These are phyloP conservation scores for Carallia brachiata DNA, from an alignment of 345 rosid species.

Conservation along the genomic window DNA sequence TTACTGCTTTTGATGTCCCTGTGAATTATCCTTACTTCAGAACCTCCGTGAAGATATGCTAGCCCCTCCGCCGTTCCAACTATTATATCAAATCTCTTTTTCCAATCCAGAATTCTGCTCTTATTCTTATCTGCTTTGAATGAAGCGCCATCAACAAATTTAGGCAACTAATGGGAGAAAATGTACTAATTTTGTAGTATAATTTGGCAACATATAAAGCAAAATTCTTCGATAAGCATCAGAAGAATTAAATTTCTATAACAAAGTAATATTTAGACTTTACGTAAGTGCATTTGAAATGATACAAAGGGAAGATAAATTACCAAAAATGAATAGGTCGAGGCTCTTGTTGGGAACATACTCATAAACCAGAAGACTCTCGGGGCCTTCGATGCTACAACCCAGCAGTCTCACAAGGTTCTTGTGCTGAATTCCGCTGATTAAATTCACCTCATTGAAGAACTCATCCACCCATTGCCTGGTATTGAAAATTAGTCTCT, in stretches of 20 bases:
- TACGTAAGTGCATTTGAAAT: conserved; percentile 4
- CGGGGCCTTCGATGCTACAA: conserved; percentile 65
- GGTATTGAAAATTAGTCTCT: conserved; percentile 48
- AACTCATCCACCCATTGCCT: conserved; percentile 62
- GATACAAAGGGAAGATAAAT: conserved; percentile 6
- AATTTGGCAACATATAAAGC: no score
- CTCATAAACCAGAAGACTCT: conserved; percentile 57
- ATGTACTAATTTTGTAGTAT: no score
- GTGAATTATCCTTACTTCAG: conserved; percentile 41
- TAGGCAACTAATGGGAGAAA: no score
- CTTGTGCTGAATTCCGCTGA: conserved; percentile 51
- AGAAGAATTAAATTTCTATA: no score
- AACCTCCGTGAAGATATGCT: conserved; percentile 52
- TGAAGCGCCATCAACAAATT: neutral
- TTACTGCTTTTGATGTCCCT: conserved; percentile 57
- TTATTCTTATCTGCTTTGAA: conserved; percentile 33
- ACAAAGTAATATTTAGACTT: neutral
- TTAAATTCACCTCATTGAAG: conserved; percentile 53
- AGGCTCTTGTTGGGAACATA: conserved; percentile 51
- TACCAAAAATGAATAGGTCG: conserved; percentile 54
- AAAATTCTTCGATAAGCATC: no score
- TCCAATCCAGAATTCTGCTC: conserved; percentile 34
- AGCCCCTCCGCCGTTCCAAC: conserved; percentile 52
- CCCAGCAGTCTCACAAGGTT: conserved; percentile 56
- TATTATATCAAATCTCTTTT: conserved; percentile 36